Base-by-base conservation (phyloP, 345 rosid species). In the Mangifera indica region DNA sequence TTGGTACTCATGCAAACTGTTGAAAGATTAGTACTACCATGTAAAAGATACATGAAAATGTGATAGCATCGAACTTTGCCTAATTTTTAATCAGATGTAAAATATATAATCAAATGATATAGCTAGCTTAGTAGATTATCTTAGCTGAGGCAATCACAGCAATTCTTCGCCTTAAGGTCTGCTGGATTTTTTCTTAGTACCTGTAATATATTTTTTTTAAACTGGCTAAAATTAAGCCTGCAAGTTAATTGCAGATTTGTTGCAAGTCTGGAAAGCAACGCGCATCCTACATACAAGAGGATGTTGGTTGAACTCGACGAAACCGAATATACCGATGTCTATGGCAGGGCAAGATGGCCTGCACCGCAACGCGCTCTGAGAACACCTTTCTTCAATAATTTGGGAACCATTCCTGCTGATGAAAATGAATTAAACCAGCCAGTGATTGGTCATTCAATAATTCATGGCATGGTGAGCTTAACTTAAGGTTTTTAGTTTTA, bases 311-410 rank as follows among this genome's bases (percentile, higher is more conserved):
- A 93, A 67, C 77, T 81, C 13, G 85, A 87, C 58, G 76, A 87
- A 75, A 91, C 98, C 0, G 91, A 85, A 72, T 84, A 88, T 74
- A 91, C 98, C 45, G 78, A 87, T 74, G 63, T 93, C 14, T 93
- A 87, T 61, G 98, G 98, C 52, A 74, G 98, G 66, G 97, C 92
- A 13, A 76, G 97, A 82, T 93, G 93, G 93, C 98, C 97, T 49
- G 98, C 98, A 21, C 97, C 98, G 0, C 89, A 91, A 0, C 89
- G 98, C 52, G 89, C 78, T 78, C 86, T 93, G 42, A 69, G 74
- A 37, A 93, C 97, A 6, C 89, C 90, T 5, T 91, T 91, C 77
- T 84, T 87, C 54, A 75, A 66, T 63, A 88, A 88, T 61, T 89
- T 92, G 93, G 91, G 79, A 77, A 77, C 74, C 59, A 86, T 91